Conservation (phyloP, 129 eudicot species). For the Ambrosia artemisiifolia region DNA sequence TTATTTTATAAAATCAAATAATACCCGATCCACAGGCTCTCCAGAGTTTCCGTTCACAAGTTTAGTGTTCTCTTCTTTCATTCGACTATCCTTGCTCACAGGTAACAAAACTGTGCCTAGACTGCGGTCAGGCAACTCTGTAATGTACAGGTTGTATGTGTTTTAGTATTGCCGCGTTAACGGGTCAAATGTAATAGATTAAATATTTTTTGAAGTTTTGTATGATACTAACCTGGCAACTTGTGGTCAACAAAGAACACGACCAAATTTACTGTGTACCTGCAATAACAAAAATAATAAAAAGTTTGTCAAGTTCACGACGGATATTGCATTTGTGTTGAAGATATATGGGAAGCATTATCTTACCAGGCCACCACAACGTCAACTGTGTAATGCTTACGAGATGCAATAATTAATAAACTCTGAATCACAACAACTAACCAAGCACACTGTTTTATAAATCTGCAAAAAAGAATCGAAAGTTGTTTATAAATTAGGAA, state of each 20-base stretch:
- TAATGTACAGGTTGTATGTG: neutral
- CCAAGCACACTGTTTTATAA: conserved; percentile 90
- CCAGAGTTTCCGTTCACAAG: conserved; percentile 71
- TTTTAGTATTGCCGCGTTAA: neutral
- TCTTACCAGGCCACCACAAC: conserved; percentile 89
- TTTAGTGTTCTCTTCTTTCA: conserved; percentile 68
- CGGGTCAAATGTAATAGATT: neutral
- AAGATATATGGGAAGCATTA: neutral
- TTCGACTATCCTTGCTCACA: conserved; percentile 58
- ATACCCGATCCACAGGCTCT: conserved; percentile 74
- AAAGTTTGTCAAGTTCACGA: conserved; percentile 1
- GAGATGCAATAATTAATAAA: conserved; percentile 88
- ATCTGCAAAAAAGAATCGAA: conserved; percentile 42
- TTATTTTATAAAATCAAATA: neutral
- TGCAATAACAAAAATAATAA: conserved; percentile 20
- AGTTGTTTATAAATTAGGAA: neutral
- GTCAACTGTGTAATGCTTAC: conserved; percentile 95
- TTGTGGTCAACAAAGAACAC: conserved; percentile 78
- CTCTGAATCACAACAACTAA: conserved; percentile 67
- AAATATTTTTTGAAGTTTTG: neutral
- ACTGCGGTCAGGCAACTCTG: conserved; percentile 83
- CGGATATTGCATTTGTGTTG: neutral
- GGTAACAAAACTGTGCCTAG: conserved; percentile 53
- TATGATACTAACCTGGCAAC: conserved; percentile 52
- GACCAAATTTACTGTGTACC: conserved; percentile 92